Base-by-base conservation (phyloP, 2,329 filamentous ascomycete genomes). In the Cercospora citrullina region DNA sequence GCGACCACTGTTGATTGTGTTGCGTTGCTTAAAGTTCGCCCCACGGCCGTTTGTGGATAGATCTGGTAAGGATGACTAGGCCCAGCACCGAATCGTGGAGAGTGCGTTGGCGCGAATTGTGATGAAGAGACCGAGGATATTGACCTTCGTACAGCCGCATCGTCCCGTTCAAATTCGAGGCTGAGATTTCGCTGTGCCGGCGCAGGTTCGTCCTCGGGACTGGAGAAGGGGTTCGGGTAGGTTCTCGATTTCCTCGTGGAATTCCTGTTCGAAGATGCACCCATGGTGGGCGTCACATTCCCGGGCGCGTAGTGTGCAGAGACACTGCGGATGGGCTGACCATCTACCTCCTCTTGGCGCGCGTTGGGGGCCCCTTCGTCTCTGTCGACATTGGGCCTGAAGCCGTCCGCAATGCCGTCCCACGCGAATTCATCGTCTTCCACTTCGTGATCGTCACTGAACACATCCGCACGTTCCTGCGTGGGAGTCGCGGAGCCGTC, bases 1-100 rank as follows among this genome's bases (percentile, higher is more conserved):
- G 86, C 84, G 26, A 85, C 86, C 55, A 86, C 81, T 12, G 91
- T 93, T 7, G 91, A 89, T 14, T 89, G 87, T 21, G 92, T 92
- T n/a, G 88, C 86, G 42, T 90, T 82, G 75, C 92, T 94, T 26
- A 86, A 82, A 8, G 87, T 86, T 65, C 87, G 83, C 74, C 72
- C 81, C 77, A 81, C 76, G 64, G 90, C 86, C 65, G 88, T 87
- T 77, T 96, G 93, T 6, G 90, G 87, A 78, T 96, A 96, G 87
- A 94, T 90, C 73, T 87, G 87, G 77, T 96, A 96, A 0, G 92
- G 91, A 79, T 95, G 91, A 63, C 91, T 95, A 18, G 93, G 92
- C 3, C 86, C 88, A 1, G 89, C 87, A 6, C 89, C 90, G 63
- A 86, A 86, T 72, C 93, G 91, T 12, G 90, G 90, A 67, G 87